Evolutionary conservation across 805 yeast species (phyloP).

Genomic region (Schizosaccharomyces osmophilus): DNA sequence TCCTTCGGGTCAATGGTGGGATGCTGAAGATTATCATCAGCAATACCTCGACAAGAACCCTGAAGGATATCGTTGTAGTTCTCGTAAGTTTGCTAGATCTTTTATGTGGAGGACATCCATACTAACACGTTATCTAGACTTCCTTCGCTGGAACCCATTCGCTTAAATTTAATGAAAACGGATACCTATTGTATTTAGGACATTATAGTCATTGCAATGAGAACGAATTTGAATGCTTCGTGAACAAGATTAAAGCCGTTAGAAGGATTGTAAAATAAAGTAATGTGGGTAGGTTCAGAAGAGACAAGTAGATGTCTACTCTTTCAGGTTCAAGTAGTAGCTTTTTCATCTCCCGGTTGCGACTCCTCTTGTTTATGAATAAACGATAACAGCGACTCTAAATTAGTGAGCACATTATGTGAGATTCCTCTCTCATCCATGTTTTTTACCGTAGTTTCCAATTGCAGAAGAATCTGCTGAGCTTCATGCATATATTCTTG

Average conservation of each 20-base stretch:
- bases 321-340: too few relatives aligned
- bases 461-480: not conserved
- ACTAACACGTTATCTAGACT: not conserved
- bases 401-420: too few relatives aligned
- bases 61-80: constrained; percentile 23
- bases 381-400: too few relatives aligned
- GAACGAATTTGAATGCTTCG: not conserved
- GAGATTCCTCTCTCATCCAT: too few relatives aligned
- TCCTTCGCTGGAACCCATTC: not conserved
- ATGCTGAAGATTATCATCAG: constrained; percentile 93
- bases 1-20: constrained; percentile 48
- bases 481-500: too few relatives aligned
- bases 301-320: too few relatives aligned
- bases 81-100: not conserved
- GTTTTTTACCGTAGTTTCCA: not conserved
- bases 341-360: too few relatives aligned
- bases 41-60: constrained; percentile 58
- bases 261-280: too few relatives aligned
- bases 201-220: not conserved
- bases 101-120: not conserved
- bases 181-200: not conserved
- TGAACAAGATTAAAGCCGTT: too few relatives aligned
- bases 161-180: not conserved
- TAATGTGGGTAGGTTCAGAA: too few relatives aligned
- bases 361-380: too few relatives aligned